Evolutionary conservation across 2,329 filamentous ascomycete species (phyloP).

Genomic region (Phialocephala sp.): DNA sequence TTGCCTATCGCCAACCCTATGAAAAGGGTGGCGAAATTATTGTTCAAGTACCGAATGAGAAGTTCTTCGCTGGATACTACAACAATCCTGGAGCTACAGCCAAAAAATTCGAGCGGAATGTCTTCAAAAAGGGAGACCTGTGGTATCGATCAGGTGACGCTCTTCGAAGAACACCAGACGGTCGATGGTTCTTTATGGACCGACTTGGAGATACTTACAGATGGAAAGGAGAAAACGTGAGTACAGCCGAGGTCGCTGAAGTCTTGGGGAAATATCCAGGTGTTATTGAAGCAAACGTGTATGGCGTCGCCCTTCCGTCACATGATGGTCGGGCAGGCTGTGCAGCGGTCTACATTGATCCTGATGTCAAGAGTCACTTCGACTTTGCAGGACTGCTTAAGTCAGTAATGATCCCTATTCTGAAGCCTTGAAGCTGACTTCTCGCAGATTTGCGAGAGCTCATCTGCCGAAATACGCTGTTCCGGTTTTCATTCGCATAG

Average conservation of each 20-base stretch:
- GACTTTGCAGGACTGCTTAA: conserved; percentile 64
- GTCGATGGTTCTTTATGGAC: conserved; percentile 73
- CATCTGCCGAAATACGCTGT: conserved; percentile 76
- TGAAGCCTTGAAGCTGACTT: conserved; percentile 9
- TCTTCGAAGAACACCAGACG: conserved; percentile 63
- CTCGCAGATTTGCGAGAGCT: conserved; percentile 55
- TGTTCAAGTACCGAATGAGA: conserved; percentile 61
- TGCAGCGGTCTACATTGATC: conserved; percentile 65
- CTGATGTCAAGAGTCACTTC: conserved; percentile 54
- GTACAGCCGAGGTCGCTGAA: conserved; percentile 70
- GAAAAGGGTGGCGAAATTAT: conserved; percentile 78
- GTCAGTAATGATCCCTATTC: conserved; percentile 41
- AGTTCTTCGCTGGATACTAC: conserved; percentile 71
- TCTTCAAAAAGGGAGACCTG: conserved; percentile 69
- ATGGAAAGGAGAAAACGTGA: conserved; percentile 75
- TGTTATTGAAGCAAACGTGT: conserved; percentile 71
- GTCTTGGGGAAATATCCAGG: conserved; percentile 63
- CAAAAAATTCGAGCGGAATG: conserved; percentile 68
- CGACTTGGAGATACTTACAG: conserved; percentile 75
- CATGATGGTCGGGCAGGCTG: conserved; percentile 74
- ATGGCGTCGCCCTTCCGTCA: conserved; percentile 68
- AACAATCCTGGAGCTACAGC: conserved; percentile 69
- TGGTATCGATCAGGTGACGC: conserved; percentile 75
- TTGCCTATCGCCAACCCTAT: conserved; percentile 66
- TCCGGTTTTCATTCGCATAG: conserved; percentile 72